Evolutionary conservation across 2,329 filamentous ascomycete genomes (phyloP).

Genomic region (Chrysoporthe puriensis): DNA sequence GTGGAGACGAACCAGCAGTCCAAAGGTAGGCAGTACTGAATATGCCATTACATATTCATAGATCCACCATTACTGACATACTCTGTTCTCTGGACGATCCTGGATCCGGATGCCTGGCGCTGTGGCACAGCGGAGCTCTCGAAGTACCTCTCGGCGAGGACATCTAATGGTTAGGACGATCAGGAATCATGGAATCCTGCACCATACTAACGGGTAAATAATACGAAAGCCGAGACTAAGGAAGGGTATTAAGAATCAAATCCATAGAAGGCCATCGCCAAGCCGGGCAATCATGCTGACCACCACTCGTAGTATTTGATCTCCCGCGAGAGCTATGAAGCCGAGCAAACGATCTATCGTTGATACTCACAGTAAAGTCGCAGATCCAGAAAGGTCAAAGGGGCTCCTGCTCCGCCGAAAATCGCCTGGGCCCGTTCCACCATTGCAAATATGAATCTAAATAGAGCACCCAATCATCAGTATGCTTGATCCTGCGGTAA

Average conservation of each 20-base stretch:
- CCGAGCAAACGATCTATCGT: neutral
- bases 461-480: neutral
- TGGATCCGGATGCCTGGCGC: neutral
- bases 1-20: too few relatives aligned
- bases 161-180: neutral
- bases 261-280: neutral
- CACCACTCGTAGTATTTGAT: neutral
- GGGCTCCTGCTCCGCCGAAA: neutral
- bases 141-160: neutral
- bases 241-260: neutral
- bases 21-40: too few relatives aligned
- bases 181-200: neutral
- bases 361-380: neutral
- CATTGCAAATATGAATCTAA: neutral
- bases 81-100: neutral
- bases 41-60: neutral
- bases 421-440: neutral
- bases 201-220: neutral
- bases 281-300: neutral
- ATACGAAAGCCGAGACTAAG: neutral
- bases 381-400: neutral
- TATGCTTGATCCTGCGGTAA: neutral
- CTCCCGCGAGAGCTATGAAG: neutral
- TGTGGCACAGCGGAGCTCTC: neutral
- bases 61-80: neutral